These are phyloP conservation scores for Phlebopus sp. DNA, from an alignment of 1,284 basidiomycete genomes.

Conservation along the genomic window DNA sequence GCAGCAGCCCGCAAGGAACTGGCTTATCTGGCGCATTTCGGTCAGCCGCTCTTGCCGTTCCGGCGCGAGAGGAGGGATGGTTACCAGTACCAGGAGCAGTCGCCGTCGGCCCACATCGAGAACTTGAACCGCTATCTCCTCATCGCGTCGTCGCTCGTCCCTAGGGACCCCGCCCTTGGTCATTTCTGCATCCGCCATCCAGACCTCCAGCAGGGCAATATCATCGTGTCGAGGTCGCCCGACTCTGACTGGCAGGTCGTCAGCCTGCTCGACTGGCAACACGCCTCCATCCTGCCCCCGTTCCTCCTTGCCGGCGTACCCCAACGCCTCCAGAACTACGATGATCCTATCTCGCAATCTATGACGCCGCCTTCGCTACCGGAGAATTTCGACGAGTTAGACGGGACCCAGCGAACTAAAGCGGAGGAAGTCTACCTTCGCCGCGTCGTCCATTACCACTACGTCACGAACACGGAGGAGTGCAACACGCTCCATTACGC, in stretches of 20 bases:
- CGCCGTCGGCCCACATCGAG: slow-evolving; percentile 41
- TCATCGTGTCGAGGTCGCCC: slow-evolving; percentile 35
- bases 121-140: no score
- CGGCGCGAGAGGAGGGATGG: slow-evolving; percentile 40
- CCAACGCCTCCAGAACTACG: slow-evolving; percentile 42
- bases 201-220: slow-evolving; percentile 38
- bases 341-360: slow-evolving; percentile 37
- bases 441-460: slow-evolving; percentile 47
- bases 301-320: slow-evolving; percentile 48
- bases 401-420: slow-evolving; percentile 25
- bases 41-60: slow-evolving; percentile 46
- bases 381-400: slow-evolving; percentile 36
- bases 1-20: slow-evolving; percentile 45
- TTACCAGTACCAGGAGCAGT: slow-evolving; percentile 48
- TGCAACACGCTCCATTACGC: slow-evolving; percentile 40
- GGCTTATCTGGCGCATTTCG: slow-evolving; percentile 48
- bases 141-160: no score
- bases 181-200: no score
- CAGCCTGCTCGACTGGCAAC: slow-evolving; percentile 44
- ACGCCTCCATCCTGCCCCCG: slow-evolving; percentile 43
- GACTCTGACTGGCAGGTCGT: slow-evolving; percentile 35
- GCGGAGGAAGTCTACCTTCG: slow-evolving; percentile 31
- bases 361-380: slow-evolving; percentile 39
- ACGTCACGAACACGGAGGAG: slow-evolving; percentile 39
- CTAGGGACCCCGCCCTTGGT: no score